phyloP scores from a whole-genome alignment of 2,329 filamentous ascomycete species.

The Fusarium coffeatum region DNA sequence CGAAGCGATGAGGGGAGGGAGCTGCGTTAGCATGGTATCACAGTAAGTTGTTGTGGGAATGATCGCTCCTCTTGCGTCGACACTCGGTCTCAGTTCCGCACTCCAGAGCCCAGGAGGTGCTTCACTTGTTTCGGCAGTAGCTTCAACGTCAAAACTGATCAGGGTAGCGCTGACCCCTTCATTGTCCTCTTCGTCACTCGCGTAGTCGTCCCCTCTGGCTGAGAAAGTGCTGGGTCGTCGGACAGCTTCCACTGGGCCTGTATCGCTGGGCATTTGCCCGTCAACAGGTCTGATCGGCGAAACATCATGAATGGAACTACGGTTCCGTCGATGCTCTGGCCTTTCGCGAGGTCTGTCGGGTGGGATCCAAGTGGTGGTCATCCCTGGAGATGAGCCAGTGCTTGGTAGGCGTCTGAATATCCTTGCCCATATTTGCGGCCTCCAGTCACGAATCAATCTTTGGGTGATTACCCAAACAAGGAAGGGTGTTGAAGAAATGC shows the following conservation, averaged over 20 bases:
- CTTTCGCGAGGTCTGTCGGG: slow-evolving; percentile 30
- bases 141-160: slow-evolving; percentile 71
- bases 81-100: slow-evolving; percentile 67
- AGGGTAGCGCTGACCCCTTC: slow-evolving; percentile 67
- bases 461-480: slow-evolving; percentile 59
- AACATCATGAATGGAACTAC: slow-evolving; percentile 40
- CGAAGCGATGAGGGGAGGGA: slow-evolving; percentile 62
- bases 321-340: slow-evolving; percentile 37
- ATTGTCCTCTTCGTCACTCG: slow-evolving; percentile 67
- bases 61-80: slow-evolving; percentile 46
- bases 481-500: slow-evolving; percentile 60
- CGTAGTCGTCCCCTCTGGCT: slow-evolving; percentile 63
- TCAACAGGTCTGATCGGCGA: slow-evolving; percentile 49
- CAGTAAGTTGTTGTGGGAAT: slow-evolving; percentile 54
- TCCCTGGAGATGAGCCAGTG: slow-evolving; percentile 49
- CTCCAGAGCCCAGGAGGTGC: slow-evolving; percentile 66
- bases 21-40: slow-evolving; percentile 62
- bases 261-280: slow-evolving; percentile 45
- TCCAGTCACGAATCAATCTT: slow-evolving; percentile 52
- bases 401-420: slow-evolving; percentile 57
- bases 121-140: slow-evolving; percentile 64
- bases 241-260: slow-evolving; percentile 48
- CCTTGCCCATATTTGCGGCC: slow-evolving; percentile 52
- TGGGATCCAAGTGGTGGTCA: slow-evolving; percentile 25
- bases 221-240: slow-evolving; percentile 62